A percentile compares a stretch with the other conserved stretches of the same genome.
These are phyloP conservation scores for Stipa capillata DNA, from an alignment of 176 grass and related monocot species.

Conservation along the genomic window DNA sequence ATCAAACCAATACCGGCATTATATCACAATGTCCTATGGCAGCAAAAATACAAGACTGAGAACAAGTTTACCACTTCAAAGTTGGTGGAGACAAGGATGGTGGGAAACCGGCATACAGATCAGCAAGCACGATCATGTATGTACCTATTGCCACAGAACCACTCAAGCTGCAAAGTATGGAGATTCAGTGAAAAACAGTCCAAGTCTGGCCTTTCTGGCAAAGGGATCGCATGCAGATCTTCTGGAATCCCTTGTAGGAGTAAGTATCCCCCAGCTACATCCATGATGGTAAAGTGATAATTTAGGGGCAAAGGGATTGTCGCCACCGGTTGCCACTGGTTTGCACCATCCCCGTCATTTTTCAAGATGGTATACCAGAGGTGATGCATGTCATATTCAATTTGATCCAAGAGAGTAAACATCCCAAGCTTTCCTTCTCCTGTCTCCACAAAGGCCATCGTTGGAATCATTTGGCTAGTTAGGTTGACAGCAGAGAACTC, in stretches of 20 bases:
- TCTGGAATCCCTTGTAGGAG: constrained; percentile 3
- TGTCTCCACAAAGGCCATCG: background rate
- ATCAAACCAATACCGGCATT: no score
- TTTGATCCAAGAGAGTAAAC: background rate
- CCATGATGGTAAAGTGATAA: background rate
- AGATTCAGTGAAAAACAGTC: background rate
- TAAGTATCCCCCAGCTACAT: constrained; percentile 7
- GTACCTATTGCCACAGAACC: background rate
- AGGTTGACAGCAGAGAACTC: constrained; percentile 1
- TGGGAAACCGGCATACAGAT: background rate
- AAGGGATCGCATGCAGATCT: background rate
- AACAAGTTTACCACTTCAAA: background rate
- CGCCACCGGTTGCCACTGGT: background rate
- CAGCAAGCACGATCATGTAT: background rate
- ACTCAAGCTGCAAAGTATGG: background rate
- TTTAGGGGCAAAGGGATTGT: background rate
- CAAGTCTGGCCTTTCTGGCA: background rate
- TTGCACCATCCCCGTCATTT: background rate
- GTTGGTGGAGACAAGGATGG: background rate
- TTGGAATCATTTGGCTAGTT: background rate
- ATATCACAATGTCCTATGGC: background rate
- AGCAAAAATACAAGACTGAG: background rate
- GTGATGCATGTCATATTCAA: background rate
- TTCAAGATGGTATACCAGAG: background rate
- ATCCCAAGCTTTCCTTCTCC: background rate